A percentile compares a stretch with the other conserved stretches of the same genome.
Conservation (phyloP, 176 grass and related monocot genomes). For the Otatea glauca region DNA sequence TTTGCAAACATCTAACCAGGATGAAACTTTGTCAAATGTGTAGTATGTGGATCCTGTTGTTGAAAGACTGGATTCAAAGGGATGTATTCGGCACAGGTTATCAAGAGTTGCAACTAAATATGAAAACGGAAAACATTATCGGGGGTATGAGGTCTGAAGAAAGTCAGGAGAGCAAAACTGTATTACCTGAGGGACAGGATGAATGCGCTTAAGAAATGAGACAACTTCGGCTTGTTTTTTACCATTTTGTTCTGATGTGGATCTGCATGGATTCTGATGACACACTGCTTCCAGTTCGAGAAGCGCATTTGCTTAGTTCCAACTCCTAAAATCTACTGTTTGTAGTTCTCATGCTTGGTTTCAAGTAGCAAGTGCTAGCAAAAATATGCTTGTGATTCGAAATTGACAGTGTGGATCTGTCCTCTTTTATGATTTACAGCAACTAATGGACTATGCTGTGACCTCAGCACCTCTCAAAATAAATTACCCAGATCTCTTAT, state of each 20-base stretch:
- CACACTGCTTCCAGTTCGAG: too few species aligned
- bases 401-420: not conserved
- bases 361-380: not conserved
- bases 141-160: too few species aligned
- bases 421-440: conserved; percentile 1
- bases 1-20: too few species aligned
- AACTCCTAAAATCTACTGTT: not conserved
- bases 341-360: not conserved
- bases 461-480: not conserved
- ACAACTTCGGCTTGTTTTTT: not conserved
- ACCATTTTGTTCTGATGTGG: not conserved
- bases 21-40: too few species aligned
- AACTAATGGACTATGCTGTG: not conserved
- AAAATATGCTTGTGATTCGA: not conserved
- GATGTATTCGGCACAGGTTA: too few species aligned
- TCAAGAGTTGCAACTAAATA: too few species aligned
- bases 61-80: too few species aligned
- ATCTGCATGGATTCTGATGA: conserved; percentile 1
- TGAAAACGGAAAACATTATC: too few species aligned
- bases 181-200: conserved; percentile 95
- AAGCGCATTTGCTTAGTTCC: not conserved
- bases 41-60: too few species aligned
- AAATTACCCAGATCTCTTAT: not conserved
- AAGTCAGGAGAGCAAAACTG: conserved; percentile 85
- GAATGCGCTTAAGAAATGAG: conserved; percentile 83